Base-by-base conservation (phyloP, 164 flowering plant genomes). In the Macadamia tetraphylla region DNA sequence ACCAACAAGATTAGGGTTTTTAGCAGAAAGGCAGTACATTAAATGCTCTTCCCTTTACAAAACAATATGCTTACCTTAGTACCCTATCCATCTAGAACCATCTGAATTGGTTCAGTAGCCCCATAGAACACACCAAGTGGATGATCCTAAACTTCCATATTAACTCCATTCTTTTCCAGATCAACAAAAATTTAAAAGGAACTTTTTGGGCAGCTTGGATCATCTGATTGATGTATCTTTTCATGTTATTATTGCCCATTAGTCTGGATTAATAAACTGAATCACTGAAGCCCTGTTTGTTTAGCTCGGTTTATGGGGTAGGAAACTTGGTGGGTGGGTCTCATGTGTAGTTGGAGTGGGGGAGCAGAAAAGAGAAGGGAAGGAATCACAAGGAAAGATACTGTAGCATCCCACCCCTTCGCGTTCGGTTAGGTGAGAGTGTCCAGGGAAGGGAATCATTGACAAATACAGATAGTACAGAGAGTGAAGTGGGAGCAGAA, bases 1-100 rank as follows among this genome's bases (percentile, higher is more conserved):
- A 76, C 80, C 51, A 76, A 46, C 8, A 73, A 73, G 15, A 68
- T 40, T 49, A 69, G 32, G 35, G 15, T 29, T 55, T 9, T 68
- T 48, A 61, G 56, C 60, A 18, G 2, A 57, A 29, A 57, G 30
- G 6, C 8, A 11, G 30, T 57, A 7, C 30, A 13, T 57, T 18
- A 1, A 14, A 10, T 57, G 30, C 23, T 43, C 51, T 57, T 23
- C 59, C 1, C 51, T 46, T 9, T 29, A 18, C 18, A 30, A 57
- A 57, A 6, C 29, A 6, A 18, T 18, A 57, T 57, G 30, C 59
- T 18, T 57, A 5, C 30, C 59, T 18, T 29, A 57, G 9, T 57
- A 1, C 59, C 59, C 29, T 13, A 63, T 48, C 56, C 55, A 46
- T 46, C 51, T 46, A 46, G 51, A 46, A 11, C 51, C 51, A 46